Conservation (phyloP, 805 yeast species). For the Cyberlindnera americana region DNA sequence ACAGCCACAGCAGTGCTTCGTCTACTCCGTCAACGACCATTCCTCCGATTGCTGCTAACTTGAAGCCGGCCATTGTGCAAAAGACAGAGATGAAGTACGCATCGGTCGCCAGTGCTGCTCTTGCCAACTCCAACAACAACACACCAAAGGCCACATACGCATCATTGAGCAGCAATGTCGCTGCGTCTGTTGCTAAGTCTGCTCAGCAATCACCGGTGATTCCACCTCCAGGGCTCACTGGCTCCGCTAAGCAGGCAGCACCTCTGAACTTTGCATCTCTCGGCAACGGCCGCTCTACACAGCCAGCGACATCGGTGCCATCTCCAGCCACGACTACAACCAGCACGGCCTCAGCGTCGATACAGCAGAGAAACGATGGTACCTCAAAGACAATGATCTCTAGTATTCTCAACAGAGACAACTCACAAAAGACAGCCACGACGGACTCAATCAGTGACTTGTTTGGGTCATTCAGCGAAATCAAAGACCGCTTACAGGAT, state of each 20-base stretch:
- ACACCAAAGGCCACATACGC: constrained; percentile 18
- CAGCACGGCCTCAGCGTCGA: not conserved
- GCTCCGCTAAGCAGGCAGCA: not conserved
- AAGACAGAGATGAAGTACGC: constrained; percentile 56
- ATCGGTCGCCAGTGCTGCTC: constrained; percentile 34
- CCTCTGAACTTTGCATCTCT: constrained; percentile 3
- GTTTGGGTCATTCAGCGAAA: constrained; percentile 28
- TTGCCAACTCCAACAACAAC: constrained; percentile 13
- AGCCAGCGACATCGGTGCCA: not conserved
- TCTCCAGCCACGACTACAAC: not conserved
- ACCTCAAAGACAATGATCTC: too few relatives aligned
- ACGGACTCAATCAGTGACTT: constrained; percentile 12
- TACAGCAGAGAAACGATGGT: constrained; percentile 18
- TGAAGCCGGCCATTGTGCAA: constrained; percentile 56
- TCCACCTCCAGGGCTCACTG: constrained; percentile 5
- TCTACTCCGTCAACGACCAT: constrained; percentile 12
- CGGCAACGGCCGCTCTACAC: not conserved
- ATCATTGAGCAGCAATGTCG: not conserved
- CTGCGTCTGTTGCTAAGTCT: not conserved
- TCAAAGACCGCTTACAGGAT: constrained; percentile 40
- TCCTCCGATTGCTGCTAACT: constrained; percentile 19
- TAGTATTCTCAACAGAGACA: constrained; percentile 2
- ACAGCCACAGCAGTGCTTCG: not conserved
- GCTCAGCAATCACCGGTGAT: constrained; percentile 3
- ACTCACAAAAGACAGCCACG: not conserved